phyloP scores from a whole-genome alignment of 345 rosid genomes.

The Conringia planisiliqua region DNA sequence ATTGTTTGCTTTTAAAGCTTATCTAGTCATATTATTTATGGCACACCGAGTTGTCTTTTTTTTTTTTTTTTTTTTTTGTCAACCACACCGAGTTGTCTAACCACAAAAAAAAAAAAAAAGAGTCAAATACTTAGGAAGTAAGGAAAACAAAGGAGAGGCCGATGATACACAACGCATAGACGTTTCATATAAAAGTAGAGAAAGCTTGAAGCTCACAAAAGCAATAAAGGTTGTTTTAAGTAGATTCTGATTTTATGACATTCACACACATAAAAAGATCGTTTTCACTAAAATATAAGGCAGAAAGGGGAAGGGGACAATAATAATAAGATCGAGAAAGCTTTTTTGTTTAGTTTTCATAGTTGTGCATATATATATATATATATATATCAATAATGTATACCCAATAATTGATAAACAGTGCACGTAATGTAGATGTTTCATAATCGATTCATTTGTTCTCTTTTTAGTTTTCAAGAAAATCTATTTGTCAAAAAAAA shows the following conservation, averaged over 20 bases:
- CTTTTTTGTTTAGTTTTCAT: not conserved
- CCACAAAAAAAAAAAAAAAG: not conserved
- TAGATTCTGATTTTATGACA: conserved; percentile 28
- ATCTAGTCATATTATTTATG: not conserved
- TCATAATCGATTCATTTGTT: not conserved
- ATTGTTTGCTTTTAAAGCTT: not conserved
- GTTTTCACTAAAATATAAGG: not conserved
- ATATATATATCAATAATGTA: not conserved
- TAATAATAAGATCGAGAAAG: not conserved
- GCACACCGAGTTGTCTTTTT: not conserved
- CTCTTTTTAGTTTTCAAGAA: not conserved
- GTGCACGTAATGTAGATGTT: not conserved
- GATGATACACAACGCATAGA: conserved; percentile 17
- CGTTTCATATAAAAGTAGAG: conserved; percentile 22
- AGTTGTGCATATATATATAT: conserved; percentile 10
- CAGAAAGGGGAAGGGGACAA: not conserved
- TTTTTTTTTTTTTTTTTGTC: too few relatives aligned
- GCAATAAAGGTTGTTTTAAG: conserved; percentile 19
- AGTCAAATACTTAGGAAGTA: conserved; percentile 28
- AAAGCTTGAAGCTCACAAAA: conserved; percentile 62
- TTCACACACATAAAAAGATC: conserved; percentile 14
- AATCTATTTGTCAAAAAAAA: not conserved
- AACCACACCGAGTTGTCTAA: not conserved
- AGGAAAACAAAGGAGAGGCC: conserved; percentile 24
- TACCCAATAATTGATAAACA: not conserved